A percentile compares a stretch with the other conserved stretches of the same genome.
phyloP scores from a whole-genome alignment of 495 filamentous ascomycete genomes.

The Penicillium coprophilum region DNA sequence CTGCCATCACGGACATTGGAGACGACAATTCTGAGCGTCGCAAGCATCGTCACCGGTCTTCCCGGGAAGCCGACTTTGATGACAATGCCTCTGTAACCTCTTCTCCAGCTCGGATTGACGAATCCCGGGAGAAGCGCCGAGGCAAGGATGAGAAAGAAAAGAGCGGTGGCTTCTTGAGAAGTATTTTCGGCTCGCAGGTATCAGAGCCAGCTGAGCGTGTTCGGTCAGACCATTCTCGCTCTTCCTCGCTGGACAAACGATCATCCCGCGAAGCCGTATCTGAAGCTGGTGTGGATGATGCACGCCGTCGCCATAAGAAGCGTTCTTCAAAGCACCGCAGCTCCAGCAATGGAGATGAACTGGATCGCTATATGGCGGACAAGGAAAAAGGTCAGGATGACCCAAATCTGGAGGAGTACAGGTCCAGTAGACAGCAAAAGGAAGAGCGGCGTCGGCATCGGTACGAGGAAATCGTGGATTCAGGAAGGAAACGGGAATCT shows the following conservation, averaged over 20 bases:
- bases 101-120: slow-evolving; percentile 34
- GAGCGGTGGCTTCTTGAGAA: slow-evolving; percentile 38
- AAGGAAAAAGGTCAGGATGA: slow-evolving; percentile 30
- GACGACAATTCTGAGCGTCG: slow-evolving; percentile 22
- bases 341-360: slow-evolving; percentile 33
- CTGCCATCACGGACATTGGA: slow-evolving; percentile 18
- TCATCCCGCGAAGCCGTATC: slow-evolving; percentile 41
- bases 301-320: slow-evolving; percentile 47
- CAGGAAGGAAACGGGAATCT: slow-evolving; percentile 32
- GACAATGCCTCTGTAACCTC: slow-evolving; percentile 38
- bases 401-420: slow-evolving; percentile 37
- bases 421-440: slow-evolving; percentile 39
- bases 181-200: slow-evolving; percentile 40
- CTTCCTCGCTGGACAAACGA: slow-evolving; percentile 37
- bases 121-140: slow-evolving; percentile 30
- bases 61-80: slow-evolving; percentile 29
- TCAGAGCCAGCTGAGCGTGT: slow-evolving; percentile 35
- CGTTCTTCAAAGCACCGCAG: slow-evolving; percentile 37
- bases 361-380: slow-evolving; percentile 28
- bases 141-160: slow-evolving; percentile 36
- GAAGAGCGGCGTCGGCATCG: slow-evolving; percentile 42
- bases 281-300: slow-evolving; percentile 41
- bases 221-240: slow-evolving; percentile 25
- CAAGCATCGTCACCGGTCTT: slow-evolving; percentile 28
- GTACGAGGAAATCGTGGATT: slow-evolving; percentile 41